Evolutionary conservation across 345 rosid species (phyloP).

Genomic region (Lepidium didymum): DNA sequence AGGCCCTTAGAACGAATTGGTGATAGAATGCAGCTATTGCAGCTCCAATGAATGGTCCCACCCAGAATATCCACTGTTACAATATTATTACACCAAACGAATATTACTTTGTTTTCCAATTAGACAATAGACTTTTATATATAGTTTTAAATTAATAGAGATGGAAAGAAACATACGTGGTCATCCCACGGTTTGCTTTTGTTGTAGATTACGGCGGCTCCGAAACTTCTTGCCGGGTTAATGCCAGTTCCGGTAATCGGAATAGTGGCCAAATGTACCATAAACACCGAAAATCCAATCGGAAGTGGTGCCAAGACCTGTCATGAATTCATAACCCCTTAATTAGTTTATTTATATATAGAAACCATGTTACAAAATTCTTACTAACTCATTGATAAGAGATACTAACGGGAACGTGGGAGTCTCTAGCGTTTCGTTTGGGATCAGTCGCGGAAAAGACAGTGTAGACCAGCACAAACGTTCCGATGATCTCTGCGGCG

Average conservation of each 20-base stretch:
- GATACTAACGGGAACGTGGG: conserved; percentile 55
- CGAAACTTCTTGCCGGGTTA: conserved; percentile 95
- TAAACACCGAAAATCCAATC: conserved; percentile 90
- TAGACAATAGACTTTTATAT: neutral
- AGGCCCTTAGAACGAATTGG: conserved; percentile 66
- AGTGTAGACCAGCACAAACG: conserved; percentile 59
- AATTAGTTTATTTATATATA: neutral
- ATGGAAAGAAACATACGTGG: conserved; percentile 39
- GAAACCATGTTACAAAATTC: no score
- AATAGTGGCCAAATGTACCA: conserved; percentile 92
- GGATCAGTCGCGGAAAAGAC: conserved; percentile 67
- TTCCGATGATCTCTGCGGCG: conserved; percentile 60
- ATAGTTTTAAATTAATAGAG: neutral
- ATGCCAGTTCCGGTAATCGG: conserved; percentile 92
- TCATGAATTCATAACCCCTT: neutral
- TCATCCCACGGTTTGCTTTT: conserved; percentile 81
- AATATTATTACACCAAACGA: neutral
- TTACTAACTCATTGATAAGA: neutral
- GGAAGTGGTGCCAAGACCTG: conserved; percentile 97
- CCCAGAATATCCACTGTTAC: conserved; percentile 69
- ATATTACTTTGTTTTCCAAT: neutral
- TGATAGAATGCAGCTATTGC: conserved; percentile 57
- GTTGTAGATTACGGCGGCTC: conserved; percentile 84
- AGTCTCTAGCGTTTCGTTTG: conserved; percentile 54
- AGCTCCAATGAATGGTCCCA: conserved; percentile 65